Evolutionary conservation across 129 eudicot species (phyloP).

Genomic region (Helianthus annuus): HanXRQr2.0-SUNRISE NC_035434.2:49535861-49536360

Average conservation of each 20-base stretch:
- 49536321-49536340: slow-evolving; percentile 14
- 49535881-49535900: too few relatives aligned
- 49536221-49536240: slow-evolving; percentile 84
- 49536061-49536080: neutral
- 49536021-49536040: neutral
- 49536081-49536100: neutral
- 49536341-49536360: slow-evolving; percentile 33
- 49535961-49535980: slow-evolving; percentile 49
- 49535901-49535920: too few relatives aligned
- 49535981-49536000: slow-evolving; percentile 74
- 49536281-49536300: slow-evolving; percentile 13
- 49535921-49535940: neutral
- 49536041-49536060: neutral
- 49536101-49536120: neutral
- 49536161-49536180: neutral
- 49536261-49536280: slow-evolving; percentile 93
- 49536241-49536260: slow-evolving; percentile 87
- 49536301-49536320: slow-evolving; percentile 10
- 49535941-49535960: neutral
- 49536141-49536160: too few relatives aligned
- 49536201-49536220: slow-evolving; percentile 85
- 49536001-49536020: slow-evolving; percentile 36
- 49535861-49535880: too few relatives aligned
- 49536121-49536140: neutral
- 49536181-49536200: neutral